Conservation (phyloP, 306 rosid species). For the Lupinus albus region DNA sequence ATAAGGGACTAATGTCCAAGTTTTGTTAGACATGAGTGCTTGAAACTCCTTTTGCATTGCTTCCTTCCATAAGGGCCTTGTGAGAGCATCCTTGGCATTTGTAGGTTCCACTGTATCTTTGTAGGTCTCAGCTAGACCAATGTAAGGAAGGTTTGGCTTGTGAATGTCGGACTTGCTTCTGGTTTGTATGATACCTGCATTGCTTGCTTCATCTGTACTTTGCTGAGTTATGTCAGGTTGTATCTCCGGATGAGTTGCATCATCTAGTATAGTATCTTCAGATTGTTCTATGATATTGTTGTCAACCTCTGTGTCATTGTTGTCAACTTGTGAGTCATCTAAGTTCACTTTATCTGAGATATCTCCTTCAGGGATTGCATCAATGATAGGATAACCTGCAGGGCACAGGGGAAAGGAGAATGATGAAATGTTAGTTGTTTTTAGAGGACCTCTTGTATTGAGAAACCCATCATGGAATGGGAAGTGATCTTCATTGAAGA, state of each 20-base stretch:
- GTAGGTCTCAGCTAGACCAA: neutral
- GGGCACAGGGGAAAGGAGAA: no score
- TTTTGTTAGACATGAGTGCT: neutral
- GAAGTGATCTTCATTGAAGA: neutral
- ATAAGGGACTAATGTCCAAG: no score
- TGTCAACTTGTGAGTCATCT: no score
- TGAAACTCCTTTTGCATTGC: neutral
- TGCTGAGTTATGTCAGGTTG: no score
- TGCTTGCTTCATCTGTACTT: no score
- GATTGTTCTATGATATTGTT: no score
- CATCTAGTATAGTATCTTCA: no score
- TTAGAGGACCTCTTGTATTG: neutral
- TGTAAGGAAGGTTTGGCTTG: neutral
- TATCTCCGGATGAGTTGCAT: no score
- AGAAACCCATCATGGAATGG: neutral
- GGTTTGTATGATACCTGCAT: neutral
- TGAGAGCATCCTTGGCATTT: neutral
- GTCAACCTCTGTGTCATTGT: no score
- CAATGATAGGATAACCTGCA: neutral
- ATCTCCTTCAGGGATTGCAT: no score
- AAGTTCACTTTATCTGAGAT: no score
- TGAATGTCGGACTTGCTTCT: neutral
- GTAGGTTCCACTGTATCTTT: neutral
- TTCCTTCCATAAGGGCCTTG: neutral
- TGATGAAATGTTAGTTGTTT: neutral